These are phyloP conservation scores for Pythium utonaiense DNA, from an alignment of 352 stramenopile genomes.

Conservation along the genomic window DNA sequence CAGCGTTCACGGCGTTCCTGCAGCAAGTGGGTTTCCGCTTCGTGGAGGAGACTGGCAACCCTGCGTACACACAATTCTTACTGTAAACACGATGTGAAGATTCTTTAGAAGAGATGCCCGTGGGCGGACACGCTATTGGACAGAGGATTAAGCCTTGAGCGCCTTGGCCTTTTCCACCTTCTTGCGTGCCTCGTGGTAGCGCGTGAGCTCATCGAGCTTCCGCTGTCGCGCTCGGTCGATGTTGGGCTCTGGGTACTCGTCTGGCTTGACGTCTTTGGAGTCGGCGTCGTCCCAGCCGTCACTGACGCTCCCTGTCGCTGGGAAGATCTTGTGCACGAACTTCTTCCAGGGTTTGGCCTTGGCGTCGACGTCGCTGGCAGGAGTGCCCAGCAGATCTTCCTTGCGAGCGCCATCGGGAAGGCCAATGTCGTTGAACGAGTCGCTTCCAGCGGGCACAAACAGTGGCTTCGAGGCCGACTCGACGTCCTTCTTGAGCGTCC, in stretches of 20 bases:
- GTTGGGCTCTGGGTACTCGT: conserved; percentile 59
- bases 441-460: conserved; percentile 65
- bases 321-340: conserved; percentile 59
- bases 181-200: conserved; percentile 64
- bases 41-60: conserved; percentile 84
- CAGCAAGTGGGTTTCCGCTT: conserved; percentile 68
- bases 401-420: conserved; percentile 53
- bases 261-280: conserved; percentile 22
- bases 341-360: conserved; percentile 69
- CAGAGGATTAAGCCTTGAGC: conserved; percentile 28
- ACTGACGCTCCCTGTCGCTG: conserved; percentile 33
- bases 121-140: too few species aligned
- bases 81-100: conserved; percentile 50
- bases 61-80: conserved; percentile 77
- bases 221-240: conserved; percentile 69
- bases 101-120: neutral
- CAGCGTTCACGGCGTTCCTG: conserved; percentile 61
- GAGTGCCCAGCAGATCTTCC: conserved; percentile 34
- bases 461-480: conserved; percentile 51
- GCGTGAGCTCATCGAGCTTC: conserved; percentile 68
- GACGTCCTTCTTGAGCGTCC: conserved; percentile 56
- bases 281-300: conserved; percentile 31
- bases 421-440: conserved; percentile 76
- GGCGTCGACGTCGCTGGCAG: conserved; percentile 51
- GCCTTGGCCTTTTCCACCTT: conserved; percentile 36